Evolutionary conservation across 129 eudicot species (phyloP).

Genomic region (Chrysanthemum seticuspe): DNA sequence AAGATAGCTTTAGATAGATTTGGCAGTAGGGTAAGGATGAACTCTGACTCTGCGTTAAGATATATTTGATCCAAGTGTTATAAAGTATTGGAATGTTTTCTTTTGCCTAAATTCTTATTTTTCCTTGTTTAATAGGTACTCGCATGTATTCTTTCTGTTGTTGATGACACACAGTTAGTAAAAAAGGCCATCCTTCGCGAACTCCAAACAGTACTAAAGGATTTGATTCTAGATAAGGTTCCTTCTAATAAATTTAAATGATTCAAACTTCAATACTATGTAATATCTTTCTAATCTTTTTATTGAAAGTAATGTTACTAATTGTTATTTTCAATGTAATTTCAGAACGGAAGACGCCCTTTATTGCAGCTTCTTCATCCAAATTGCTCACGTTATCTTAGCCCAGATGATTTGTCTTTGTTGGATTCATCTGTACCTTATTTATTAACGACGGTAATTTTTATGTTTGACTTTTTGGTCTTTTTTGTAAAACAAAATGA

Average conservation of each 20-base stretch:
- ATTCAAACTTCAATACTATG: no score
- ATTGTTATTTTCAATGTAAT: slow-evolving; percentile 2
- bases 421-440: slow-evolving; percentile 65
- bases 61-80: no score
- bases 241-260: not conserved
- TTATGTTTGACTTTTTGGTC: no score
- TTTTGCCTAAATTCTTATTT: not conserved
- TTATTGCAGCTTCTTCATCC: slow-evolving; percentile 89
- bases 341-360: slow-evolving; percentile 66
- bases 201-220: slow-evolving; percentile 62
- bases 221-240: slow-evolving; percentile 67
- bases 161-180: slow-evolving; percentile 69
- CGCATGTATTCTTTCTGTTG: slow-evolving; percentile 29
- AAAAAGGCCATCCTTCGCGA: slow-evolving; percentile 94
- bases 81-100: not conserved
- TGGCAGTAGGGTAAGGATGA: slow-evolving; percentile 64
- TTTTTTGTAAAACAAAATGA: no score
- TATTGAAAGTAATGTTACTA: not conserved
- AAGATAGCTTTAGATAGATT: slow-evolving; percentile 77
- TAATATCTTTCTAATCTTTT: no score
- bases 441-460: slow-evolving; percentile 48
- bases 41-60: not conserved
- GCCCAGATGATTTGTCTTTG: slow-evolving; percentile 69
- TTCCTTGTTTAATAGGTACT: slow-evolving; percentile 53
- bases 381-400: slow-evolving; percentile 66